These are phyloP conservation scores for Arthrobotrys entomopaga DNA, from an alignment of 2,329 filamentous ascomycete species.

Conservation along the genomic window DNA sequence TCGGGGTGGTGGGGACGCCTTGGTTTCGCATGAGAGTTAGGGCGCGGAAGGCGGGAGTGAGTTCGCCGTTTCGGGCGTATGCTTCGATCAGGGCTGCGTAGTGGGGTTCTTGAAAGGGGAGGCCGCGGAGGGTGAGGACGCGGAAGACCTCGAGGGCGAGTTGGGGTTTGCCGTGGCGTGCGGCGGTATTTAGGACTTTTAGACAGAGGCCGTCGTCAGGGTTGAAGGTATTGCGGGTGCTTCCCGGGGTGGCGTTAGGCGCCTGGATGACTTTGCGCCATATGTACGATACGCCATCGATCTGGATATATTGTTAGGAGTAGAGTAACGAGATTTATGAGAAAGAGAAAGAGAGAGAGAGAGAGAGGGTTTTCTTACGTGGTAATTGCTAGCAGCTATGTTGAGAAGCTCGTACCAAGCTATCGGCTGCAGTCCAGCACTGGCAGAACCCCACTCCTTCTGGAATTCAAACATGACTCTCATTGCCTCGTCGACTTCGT, in stretches of 20 bases:
- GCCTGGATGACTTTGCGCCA: slow-evolving; percentile 75
- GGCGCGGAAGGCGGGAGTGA: slow-evolving; percentile 74
- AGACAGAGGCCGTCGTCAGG: slow-evolving; percentile 74
- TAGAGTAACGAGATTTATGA: not conserved
- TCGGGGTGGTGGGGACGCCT: slow-evolving; percentile 68
- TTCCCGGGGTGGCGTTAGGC: slow-evolving; percentile 13
- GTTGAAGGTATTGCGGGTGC: slow-evolving; percentile 67
- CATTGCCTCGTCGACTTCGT: slow-evolving; percentile 81
- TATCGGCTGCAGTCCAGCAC: slow-evolving; percentile 65
- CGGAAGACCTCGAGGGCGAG: slow-evolving; percentile 78
- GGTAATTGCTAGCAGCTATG: slow-evolving; percentile 72
- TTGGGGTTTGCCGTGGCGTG: slow-evolving; percentile 73
- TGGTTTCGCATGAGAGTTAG: slow-evolving; percentile 78
- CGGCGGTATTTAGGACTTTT: slow-evolving; percentile 77
- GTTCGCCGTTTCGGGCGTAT: slow-evolving; percentile 70
- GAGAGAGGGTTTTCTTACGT: slow-evolving; percentile 63
- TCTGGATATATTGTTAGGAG: slow-evolving; percentile 61
- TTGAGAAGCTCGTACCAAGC: slow-evolving; percentile 81
- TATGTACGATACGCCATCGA: slow-evolving; percentile 73
- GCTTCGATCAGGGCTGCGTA: slow-evolving; percentile 82
- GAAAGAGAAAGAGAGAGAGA: no score
- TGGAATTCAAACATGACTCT: slow-evolving; percentile 72
- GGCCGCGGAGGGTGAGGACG: slow-evolving; percentile 69
- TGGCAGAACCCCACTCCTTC: slow-evolving; percentile 59
- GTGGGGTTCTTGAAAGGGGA: slow-evolving; percentile 72